Evolutionary conservation across 2,329 filamentous ascomycete genomes (phyloP).

Genomic region (Neopestalotiopsis clavispora): DNA sequence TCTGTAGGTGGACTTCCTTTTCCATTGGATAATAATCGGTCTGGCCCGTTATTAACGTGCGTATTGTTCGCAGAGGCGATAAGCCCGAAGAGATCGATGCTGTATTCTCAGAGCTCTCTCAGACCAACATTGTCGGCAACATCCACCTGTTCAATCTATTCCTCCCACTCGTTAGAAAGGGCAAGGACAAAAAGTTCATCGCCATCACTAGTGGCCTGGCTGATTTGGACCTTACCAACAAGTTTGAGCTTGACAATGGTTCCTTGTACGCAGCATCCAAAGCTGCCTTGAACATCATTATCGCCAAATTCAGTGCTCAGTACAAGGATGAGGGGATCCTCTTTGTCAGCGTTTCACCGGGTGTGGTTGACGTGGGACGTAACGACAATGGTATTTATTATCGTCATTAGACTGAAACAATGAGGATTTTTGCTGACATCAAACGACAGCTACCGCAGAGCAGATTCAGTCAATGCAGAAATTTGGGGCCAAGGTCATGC

Average conservation of each 20-base stretch:
- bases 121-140: constrained; percentile 55
- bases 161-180: constrained; percentile 54
- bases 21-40: no score
- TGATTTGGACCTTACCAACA: constrained; percentile 39
- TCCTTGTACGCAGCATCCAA: constrained; percentile 53
- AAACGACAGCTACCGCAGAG: neutral
- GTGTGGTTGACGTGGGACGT: constrained; percentile 39
- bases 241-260: constrained; percentile 31
- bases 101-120: constrained; percentile 13
- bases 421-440: neutral
- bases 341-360: constrained; percentile 45
- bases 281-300: constrained; percentile 25
- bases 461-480: constrained; percentile 15
- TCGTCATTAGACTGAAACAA: no score
- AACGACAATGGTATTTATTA: neutral
- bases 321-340: constrained; percentile 49
- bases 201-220: constrained; percentile 52
- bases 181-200: constrained; percentile 57
- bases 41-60: no score
- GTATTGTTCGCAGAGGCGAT: neutral
- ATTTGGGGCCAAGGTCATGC: constrained; percentile 22
- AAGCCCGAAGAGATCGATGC: constrained; percentile 19
- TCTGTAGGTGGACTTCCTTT: constrained; percentile 44
- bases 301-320: constrained; percentile 46
- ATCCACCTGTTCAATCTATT: constrained; percentile 58